A percentile compares a stretch with the other conserved stretches of the same genome.
Evolutionary conservation across 225 moss, liverwort and hornwort genomes (phyloP).

Genomic region (Pleurozium schreberi): DNA sequence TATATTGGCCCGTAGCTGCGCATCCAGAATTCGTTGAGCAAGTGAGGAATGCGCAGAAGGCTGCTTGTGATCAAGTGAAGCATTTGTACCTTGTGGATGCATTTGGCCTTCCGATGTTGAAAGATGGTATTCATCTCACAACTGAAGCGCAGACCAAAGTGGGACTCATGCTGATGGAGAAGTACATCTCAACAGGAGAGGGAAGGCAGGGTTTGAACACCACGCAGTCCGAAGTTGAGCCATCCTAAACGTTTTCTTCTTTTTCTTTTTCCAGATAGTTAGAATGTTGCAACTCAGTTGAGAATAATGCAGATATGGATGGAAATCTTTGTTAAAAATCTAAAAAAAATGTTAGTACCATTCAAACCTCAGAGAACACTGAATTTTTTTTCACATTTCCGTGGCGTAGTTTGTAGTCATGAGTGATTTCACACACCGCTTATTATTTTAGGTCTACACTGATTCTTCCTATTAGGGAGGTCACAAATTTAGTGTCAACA

Average conservation of each 20-base stretch:
- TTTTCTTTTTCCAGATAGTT: not conserved
- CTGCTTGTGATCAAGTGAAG: slow-evolving; percentile 13
- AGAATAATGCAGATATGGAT: not conserved
- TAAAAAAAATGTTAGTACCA: too few species aligned
- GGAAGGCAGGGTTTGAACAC: slow-evolving; percentile 7
- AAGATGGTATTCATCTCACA: slow-evolving; percentile 51
- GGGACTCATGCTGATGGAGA: slow-evolving; percentile 40
- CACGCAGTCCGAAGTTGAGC: not conserved
- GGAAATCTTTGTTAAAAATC: not conserved
- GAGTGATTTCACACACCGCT: not conserved
- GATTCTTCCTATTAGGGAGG: not conserved
- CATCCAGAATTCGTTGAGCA: slow-evolving; percentile 22
- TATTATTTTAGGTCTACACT: not conserved
- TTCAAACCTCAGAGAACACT: not conserved
- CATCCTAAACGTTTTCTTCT: not conserved
- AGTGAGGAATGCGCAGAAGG: slow-evolving; percentile 43
- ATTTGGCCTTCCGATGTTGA: slow-evolving; percentile 29
- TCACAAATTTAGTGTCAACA: too few species aligned
- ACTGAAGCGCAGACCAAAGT: slow-evolving; percentile 40
- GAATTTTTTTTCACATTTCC: not conserved
- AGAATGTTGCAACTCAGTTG: not conserved
- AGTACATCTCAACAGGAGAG: slow-evolving; percentile 21
- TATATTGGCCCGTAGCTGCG: slow-evolving; percentile 22
- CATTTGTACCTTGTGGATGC: slow-evolving; percentile 47
- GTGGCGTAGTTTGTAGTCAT: not conserved